Base-by-base conservation (phyloP, 495 filamentous ascomycete genomes). In the Eremomyces bilateralis region DNA sequence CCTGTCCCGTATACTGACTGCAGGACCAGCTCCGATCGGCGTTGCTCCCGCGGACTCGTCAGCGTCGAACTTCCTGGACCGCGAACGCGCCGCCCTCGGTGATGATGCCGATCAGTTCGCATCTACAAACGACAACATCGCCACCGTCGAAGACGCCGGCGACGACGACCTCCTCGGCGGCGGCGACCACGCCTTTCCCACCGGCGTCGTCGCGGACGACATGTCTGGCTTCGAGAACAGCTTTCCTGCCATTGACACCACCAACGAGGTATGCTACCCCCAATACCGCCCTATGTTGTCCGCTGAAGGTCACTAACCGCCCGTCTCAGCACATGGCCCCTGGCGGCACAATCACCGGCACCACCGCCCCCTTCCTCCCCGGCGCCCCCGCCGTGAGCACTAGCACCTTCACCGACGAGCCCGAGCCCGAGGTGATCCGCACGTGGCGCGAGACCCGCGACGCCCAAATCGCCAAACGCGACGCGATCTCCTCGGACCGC, bases 41-140 rank as follows among this genome's bases (percentile, higher is more conserved):
- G 82, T 16, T 35, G 20, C 20, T 22, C 17, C 33, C 16, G 10
- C 16, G 8, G 20, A 22, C 33, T n/a, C n/a, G n/a, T n/a, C n/a
- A n/a, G 24, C 24, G 24, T 13, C 24, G 8, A 27, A 92, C 53
- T 94, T 97, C 58, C 71, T 94, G 8, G 67, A 74, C 44, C 77
- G 88, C 33, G 88, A 97, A 52, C 73, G 80, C 36, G 84, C 83
- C 3, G 59, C 73, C 11, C 69, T 95, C 2, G 88, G 88, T 33
- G 90, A 90, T 44, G 85, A 93, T 50, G 88, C 88, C 33, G 66
- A 77, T 38, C 80, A 83, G 60, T 97, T 97, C 51, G 69, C 78
- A 27, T 75, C 81, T 16, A 55, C 74, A 31, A 67, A 74, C 48
- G 82, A 93, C 54, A 72, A 69, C 40, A 64, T 60, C 41, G 55